Evolutionary conservation across 108 stramenopile genomes (phyloP), one percentile per base, ranked within the genome.

Genomic region (Conticribra guillardii): DNA sequence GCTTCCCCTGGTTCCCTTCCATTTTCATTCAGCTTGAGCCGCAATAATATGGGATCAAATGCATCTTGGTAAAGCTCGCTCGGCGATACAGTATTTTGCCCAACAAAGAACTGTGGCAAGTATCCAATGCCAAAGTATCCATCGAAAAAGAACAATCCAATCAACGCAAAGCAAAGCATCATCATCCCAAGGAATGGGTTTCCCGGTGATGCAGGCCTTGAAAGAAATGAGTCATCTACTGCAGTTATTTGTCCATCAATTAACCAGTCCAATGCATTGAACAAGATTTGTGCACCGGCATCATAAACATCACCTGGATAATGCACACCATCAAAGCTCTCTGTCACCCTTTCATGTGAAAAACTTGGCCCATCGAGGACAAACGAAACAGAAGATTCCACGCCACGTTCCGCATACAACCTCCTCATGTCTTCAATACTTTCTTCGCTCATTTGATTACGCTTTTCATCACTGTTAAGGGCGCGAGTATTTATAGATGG

Each of bases 91-190:
- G 27, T 59, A 1, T 27, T 27, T 1, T 67, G 45, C n/a, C 52
- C 57, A 3, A 81, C 70, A 52, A 81, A 63, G 8, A 75, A n/a
- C 17, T 61, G 54, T 21, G 74, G 46, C 19, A 85, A 51, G 31
- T 76, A 85, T 3, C 74, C 70, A 30, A 85, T 50, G 1, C 84
- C 84, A 61, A 80, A 67, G 54, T 79, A 85, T 16, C 72, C 72
- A 62, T 85, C 84, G 62, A 82, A 82, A 66, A 76, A 80, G 56
- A 85, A 67, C 34, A 85, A 56, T 11, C 84, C 84, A 52, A 85
- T 81, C 23, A 67, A 4, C 18, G 48, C 49, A 26, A 80, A 67
- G 22, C 76, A 48, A 34, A 85, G 24, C 72, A 85, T 71, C 69
- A 82, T 73, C 11, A 82, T 1, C 31, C 79, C 77, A 26, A 85